Evolutionary conservation across 768 basidiomycete genomes (phyloP).

Genomic region (Cystofilobasidium macerans): DNA sequence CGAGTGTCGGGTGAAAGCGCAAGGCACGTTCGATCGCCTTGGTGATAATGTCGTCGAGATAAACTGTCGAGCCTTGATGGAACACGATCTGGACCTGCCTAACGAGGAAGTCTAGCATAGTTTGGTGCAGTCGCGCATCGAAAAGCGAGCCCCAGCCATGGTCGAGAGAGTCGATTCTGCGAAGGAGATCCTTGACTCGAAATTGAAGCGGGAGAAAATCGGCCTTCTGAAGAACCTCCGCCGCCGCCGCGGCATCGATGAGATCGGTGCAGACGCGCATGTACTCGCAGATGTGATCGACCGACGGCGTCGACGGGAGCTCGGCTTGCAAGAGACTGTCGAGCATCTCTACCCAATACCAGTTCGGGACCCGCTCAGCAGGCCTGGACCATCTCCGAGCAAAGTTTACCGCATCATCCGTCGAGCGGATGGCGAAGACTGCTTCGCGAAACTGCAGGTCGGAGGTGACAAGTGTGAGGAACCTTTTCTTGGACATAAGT

Average conservation of each 20-base stretch:
- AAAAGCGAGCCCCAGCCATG: too few relatives aligned
- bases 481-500: neutral
- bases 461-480: neutral
- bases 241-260: neutral
- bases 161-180: too few relatives aligned
- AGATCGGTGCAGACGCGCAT: neutral
- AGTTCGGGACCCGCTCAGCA: too few relatives aligned
- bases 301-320: neutral
- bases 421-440: neutral
- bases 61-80: neutral
- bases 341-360: neutral
- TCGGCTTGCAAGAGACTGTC: neutral
- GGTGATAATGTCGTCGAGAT: neutral
- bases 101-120: too few relatives aligned
- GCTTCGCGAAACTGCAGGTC: neutral
- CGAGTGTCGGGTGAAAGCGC: neutral
- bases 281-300: neutral
- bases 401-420: neutral
- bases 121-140: too few relatives aligned
- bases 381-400: neutral
- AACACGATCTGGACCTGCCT: neutral
- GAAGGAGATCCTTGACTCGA: too few relatives aligned
- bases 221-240: too few relatives aligned
- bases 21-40: neutral
- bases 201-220: too few relatives aligned